phyloP scores from a whole-genome alignment of 805 yeast genomes.

The Candida silvatica region DNA sequence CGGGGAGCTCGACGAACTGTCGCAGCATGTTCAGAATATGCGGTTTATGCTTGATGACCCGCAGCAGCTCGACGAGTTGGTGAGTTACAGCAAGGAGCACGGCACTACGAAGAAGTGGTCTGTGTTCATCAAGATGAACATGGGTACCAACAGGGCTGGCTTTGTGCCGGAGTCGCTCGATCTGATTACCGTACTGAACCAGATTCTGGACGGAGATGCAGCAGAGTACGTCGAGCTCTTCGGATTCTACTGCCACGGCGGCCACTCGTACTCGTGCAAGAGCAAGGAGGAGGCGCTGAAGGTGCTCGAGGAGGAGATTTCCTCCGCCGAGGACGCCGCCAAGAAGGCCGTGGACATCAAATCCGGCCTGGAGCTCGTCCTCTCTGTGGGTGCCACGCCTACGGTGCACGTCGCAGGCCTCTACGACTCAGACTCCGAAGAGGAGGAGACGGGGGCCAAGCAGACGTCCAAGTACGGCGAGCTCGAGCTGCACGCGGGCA shows the following conservation, averaged over 20 bases:
- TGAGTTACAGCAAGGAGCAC: conserved; percentile 23
- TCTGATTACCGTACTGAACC: conserved; percentile 19
- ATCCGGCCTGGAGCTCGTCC: conserved; percentile 30
- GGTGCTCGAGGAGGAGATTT: conserved; percentile 47
- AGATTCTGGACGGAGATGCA: conserved; percentile 15
- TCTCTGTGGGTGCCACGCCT: conserved; percentile 81
- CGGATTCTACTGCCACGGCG: conserved; percentile 78
- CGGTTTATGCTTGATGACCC: conserved; percentile 54
- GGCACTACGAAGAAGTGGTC: conserved; percentile 40
- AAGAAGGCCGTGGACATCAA: conserved; percentile 27
- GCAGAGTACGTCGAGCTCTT: conserved; percentile 33
- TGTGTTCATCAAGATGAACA: conserved; percentile 57
- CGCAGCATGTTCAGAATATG: conserved; percentile 32
- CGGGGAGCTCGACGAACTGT: conserved; percentile 36
- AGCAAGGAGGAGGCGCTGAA: conserved; percentile 37
- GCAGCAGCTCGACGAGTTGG: conserved; percentile 45
- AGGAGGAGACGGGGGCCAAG: conserved; percentile 1
- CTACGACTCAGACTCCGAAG: conserved; percentile 10
- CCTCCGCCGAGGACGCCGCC: conserved; percentile 47
- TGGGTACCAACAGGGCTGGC: conserved; percentile 73
- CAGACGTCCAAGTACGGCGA: conserved; percentile 21
- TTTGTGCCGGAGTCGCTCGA: conserved; percentile 17
- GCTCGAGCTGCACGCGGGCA: conserved; percentile 76
- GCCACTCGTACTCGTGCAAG: conserved; percentile 55
- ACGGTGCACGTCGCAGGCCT: conserved; percentile 52